phyloP scores from a whole-genome alignment of 805 yeast species.

The Candida montana region DNA sequence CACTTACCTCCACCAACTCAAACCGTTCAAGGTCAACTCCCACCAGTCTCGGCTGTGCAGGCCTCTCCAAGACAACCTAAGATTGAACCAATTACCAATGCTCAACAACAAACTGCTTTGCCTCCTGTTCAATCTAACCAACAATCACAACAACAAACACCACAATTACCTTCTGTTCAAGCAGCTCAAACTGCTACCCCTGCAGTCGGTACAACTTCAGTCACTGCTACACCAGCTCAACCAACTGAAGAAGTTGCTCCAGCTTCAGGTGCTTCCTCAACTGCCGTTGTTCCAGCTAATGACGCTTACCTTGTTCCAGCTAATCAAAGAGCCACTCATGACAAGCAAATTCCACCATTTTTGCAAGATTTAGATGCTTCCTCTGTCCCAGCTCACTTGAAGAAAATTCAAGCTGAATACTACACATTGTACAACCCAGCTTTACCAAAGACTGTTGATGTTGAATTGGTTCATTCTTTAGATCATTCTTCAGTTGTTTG shows the following conservation, averaged over 20 bases:
- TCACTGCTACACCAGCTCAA: constrained; percentile 13
- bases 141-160: constrained; percentile 22
- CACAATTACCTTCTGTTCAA: constrained; percentile 16
- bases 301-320: constrained; percentile 34
- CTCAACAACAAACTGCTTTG: constrained; percentile 15
- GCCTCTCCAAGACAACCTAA: constrained; percentile 30
- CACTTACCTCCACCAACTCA: constrained; percentile 25
- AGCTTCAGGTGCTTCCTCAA: constrained; percentile 22
- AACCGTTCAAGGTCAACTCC: constrained; percentile 22
- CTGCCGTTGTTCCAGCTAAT: constrained; percentile 19
- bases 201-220: constrained; percentile 23
- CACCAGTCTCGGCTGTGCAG: constrained; percentile 13
- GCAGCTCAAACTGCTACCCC: constrained; percentile 18
- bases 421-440: constrained; percentile 89
- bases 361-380: constrained; percentile 74
- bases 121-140: constrained; percentile 19
- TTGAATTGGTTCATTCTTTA: constrained; percentile 81
- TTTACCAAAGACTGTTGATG: constrained; percentile 69
- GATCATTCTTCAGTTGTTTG: constrained; percentile 95
- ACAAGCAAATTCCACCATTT: constrained; percentile 77
- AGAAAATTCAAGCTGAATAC: constrained; percentile 80
- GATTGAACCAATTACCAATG: constrained; percentile 16
- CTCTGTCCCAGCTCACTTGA: constrained; percentile 67
- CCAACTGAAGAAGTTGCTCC: constrained; percentile 16
- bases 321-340: constrained; percentile 41